These are phyloP conservation scores for Porcisia deanei DNA, from an alignment of 208 protist genomes.

Conservation along the genomic window DNA sequence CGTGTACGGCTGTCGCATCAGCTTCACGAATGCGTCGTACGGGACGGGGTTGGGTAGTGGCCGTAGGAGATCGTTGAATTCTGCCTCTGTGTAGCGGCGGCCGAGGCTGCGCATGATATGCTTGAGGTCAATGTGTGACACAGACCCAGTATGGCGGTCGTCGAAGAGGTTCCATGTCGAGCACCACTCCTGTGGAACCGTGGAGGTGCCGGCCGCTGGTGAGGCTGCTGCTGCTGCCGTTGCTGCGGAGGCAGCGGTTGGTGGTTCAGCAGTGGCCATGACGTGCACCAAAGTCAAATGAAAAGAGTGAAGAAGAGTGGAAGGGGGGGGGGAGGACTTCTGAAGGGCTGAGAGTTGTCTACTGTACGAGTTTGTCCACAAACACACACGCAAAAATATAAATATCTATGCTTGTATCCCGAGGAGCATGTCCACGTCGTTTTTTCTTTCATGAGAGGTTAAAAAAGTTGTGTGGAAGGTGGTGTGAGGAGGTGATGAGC, in stretches of 20 bases:
- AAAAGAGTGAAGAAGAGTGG: background rate
- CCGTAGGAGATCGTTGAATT: constrained; percentile 79
- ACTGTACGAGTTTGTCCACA: background rate
- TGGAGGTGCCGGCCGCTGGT: background rate
- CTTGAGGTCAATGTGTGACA: constrained; percentile 80
- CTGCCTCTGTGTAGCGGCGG: constrained; percentile 87
- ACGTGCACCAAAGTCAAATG: background rate
- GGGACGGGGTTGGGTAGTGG: constrained; percentile 62
- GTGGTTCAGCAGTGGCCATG: constrained; percentile 8
- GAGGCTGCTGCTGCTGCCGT: background rate
- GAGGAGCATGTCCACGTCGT: too few relatives aligned
- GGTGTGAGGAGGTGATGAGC: too few relatives aligned
- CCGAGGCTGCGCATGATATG: constrained; percentile 90
- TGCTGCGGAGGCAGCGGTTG: background rate
- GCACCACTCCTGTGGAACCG: constrained; percentile 77
- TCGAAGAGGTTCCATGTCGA: constrained; percentile 92
- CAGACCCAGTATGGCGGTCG: constrained; percentile 65
- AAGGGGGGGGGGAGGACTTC: background rate
- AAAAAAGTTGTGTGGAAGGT: too few relatives aligned
- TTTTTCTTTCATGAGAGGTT: too few relatives aligned
- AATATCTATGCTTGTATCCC: background rate
- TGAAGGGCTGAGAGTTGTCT: background rate
- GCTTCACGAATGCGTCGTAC: constrained; percentile 67
- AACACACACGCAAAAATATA: background rate
- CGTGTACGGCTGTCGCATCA: constrained; percentile 89